Evolutionary conservation across 139 green algal genomes (phyloP), one percentile per base, ranked within the genome.

Genomic region (Tetradesmus lagerheimii): DNA sequence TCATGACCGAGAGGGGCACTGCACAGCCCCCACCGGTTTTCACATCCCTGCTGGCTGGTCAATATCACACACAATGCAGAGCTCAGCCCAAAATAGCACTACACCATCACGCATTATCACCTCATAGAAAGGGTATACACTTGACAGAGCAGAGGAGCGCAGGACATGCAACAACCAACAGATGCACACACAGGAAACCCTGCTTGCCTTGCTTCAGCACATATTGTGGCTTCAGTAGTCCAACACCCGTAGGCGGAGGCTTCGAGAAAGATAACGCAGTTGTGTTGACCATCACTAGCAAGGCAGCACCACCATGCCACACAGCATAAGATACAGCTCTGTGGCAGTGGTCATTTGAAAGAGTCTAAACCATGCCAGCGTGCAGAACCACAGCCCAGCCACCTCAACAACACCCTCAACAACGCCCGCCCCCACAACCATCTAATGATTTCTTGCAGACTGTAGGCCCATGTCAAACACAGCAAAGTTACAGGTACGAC

Each of bases 251-350:
- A 43, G 85, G 67, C 43, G 64, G 47, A 38, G 67, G 85, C 31
- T 82, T 89, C 41, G 37, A 82, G 94, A 89, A 96, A 96, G 94
- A 96, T 96, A 96, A 96, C 94, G 94, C 94, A 96, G 94, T 96
- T 90, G 90, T 90, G 31, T 87, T 45, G 0, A 87, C 87, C 87
- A 96, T 95, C 93, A 94, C 78, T 18, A 92, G 94, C 94, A 39
- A 57, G 53, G 18, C 45, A 37, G 47, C 29, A 50, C n/a, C 39
- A 35, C 35, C 2, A 23, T 2, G 11, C 80, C 39, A 71, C 15
- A 29, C 80, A 67, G 16, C 38, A 31, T 8, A 6, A n/a, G 31
- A 71, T 6, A 31, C 45, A 9, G 14, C 45, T 57, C 45, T n/a
- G n/a, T n/a, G n/a, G n/a, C n/a, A n/a, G n/a, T n/a, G n/a, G n/a